Evolutionary conservation across 805 yeast genomes (phyloP), one percentile per base, ranked within the genome.

Genomic region (Clavispora santaluciae): DNA sequence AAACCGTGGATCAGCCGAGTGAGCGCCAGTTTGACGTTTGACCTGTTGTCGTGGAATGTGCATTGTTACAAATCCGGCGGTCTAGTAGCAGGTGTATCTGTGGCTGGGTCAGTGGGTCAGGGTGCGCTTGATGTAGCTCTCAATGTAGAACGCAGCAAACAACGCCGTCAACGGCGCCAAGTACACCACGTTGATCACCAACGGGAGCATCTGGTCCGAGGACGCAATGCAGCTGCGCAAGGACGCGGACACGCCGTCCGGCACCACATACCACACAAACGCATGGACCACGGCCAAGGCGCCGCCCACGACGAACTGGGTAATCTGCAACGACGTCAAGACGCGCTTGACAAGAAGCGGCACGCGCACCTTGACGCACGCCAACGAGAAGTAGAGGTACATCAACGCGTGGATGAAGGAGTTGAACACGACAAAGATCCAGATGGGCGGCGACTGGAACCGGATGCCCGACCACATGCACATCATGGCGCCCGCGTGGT

Each of bases 391-490:
- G 64, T 83, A 83, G 42, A 77, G 71, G 68, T 83, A 83, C 89
- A 83, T 83, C 57, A 83, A 71, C 20, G 84, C 68, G 66, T 83
- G 89, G 55, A 83, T 82, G 57, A 83, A 76, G n/a, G 87, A 81
- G 68, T 83, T 83, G 75, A 83, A 83, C 20, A 79, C 86, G 34
- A 82, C 87, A 62, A 83, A 83, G 53, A 83, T 79, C 89, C 89
- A 83, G 57, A 83, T 83, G 25, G 89, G 89, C 5, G 88, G 86
- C 11, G 86, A 74, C 38, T 75, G 76, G 60, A 66, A 83, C 42
- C 88, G 66, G 41, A 80, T 75, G 2, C 89, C 89, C 6, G 85
- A 76, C 88, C 88, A 83, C 89, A 83, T 83, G 44, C 86, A 81
- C 61, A 83, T 65, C 79, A 83, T 83, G 36, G 89, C 89, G 20